Evolutionary conservation across 2,329 filamentous ascomycete genomes (phyloP), one percentile per base, ranked within the genome.

Genomic region (Endocalyx cinctus): DNA sequence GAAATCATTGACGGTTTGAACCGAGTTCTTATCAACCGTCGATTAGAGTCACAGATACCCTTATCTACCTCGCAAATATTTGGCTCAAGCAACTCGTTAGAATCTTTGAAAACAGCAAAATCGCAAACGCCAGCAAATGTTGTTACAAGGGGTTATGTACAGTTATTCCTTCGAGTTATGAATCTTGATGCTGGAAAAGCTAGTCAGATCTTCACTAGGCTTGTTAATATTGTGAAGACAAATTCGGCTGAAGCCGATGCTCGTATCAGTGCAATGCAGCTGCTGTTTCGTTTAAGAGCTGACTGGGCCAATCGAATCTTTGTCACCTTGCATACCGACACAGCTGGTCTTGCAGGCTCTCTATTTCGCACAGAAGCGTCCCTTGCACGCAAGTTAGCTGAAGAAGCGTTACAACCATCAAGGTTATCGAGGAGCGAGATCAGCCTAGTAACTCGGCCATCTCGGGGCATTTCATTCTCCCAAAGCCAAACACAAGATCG

Each of bases 221-320:
- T 90, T 5, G 62, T 89, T 26, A 67, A 69, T 33, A 78, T 88
- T 45, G 78, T 74, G 5, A 72, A 71, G 43, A 73, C 73, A 12
- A 69, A 67, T 17, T 64, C 70, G 19, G 77, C 74, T 40, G 82
- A 84, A 38, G 66, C 72, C 6, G 80, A 86, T 58, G 80, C 84
- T 32, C 80, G 85, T 6, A 64, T 92, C 17, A 81, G 79, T 10
- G 80, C 82, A 3, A 77, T 89, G 68, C 87, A 86, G 50, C 62
- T 90, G 27, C 66, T 96, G 3, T 90, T 94, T 54, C 79, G 89
- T 27, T 65, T 96, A 18, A 77, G 89, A 38, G 87, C 87, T 15
- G 87, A 95, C 58, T 87, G 84, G 55, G 78, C 83, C 8, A 78
- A 89, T 45, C 75, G 81, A 27, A 73, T 96, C 4, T 87, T 83